A percentile compares a stretch with the other conserved stretches of the same genome.
Evolutionary conservation across 2,329 filamentous ascomycete species (phyloP).

Genomic region (Botrytis cinerea): DNA sequence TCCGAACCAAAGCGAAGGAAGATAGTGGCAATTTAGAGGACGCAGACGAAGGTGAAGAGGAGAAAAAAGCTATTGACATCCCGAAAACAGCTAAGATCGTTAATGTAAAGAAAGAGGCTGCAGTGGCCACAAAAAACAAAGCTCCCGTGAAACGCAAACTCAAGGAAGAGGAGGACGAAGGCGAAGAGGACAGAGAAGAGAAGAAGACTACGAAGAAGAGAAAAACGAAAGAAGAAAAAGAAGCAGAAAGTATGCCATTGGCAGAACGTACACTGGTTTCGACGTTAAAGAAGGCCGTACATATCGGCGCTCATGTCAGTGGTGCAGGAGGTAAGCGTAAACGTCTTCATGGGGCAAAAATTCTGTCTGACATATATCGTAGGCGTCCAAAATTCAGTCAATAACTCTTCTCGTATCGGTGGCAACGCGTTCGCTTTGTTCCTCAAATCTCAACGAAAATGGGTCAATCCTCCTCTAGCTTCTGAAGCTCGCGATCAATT

Average conservation of each 20-base stretch:
- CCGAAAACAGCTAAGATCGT: neutral
- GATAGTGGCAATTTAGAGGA: neutral
- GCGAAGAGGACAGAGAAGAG: slow-evolving; percentile 25
- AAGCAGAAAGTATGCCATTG: slow-evolving; percentile 61
- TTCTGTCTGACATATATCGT: slow-evolving; percentile 18
- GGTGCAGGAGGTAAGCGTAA: slow-evolving; percentile 71
- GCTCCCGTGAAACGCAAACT: slow-evolving; percentile 36
- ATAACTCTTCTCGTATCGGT: slow-evolving; percentile 77
- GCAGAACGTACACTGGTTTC: slow-evolving; percentile 64
- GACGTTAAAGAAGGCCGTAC: slow-evolving; percentile 69
- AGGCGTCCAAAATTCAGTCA: slow-evolving; percentile 88
- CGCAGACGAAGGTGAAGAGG: neutral
- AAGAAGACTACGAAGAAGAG: slow-evolving; percentile 45
- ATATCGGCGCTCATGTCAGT: slow-evolving; percentile 90
- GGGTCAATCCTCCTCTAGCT: slow-evolving; percentile 78
- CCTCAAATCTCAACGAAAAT: slow-evolving; percentile 94
- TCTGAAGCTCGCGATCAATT: slow-evolving; percentile 70
- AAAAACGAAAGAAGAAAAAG: slow-evolving; percentile 59
- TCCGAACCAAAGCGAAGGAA: neutral
- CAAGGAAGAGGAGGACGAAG: slow-evolving; percentile 34
- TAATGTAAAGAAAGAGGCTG: neutral
- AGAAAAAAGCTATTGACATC: neutral
- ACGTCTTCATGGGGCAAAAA: slow-evolving; percentile 21
- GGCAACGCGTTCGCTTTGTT: slow-evolving; percentile 94
- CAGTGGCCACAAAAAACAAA: slow-evolving; percentile 28